phyloP scores from a whole-genome alignment of 2,329 filamentous ascomycete genomes.

The Paraphaeosphaeria minitans region DNA sequence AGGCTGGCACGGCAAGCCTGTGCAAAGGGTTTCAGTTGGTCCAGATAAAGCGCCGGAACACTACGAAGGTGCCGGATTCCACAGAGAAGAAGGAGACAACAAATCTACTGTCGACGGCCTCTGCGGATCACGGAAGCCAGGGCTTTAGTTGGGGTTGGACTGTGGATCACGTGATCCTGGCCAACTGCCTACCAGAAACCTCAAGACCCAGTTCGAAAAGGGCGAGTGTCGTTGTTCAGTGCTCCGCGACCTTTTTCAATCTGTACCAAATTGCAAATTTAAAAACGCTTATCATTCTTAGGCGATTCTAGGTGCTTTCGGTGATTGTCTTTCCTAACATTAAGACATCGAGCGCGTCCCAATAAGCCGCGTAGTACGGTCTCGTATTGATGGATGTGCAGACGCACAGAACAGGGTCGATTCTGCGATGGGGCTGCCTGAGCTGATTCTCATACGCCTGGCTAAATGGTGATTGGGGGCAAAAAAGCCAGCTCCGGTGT shows the following conservation, averaged over 20 bases:
- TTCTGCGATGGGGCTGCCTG: not conserved
- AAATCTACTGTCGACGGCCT: not conserved
- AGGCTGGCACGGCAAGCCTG: not conserved
- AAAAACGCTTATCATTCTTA: not conserved
- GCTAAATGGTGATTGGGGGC: not conserved
- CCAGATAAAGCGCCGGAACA: not conserved
- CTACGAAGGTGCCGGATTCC: not conserved
- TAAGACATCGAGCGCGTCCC: not conserved
- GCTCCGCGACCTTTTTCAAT: not conserved
- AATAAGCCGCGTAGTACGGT: not conserved
- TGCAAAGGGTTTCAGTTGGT: not conserved
- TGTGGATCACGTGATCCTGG: too few species aligned
- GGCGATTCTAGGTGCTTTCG: not conserved
- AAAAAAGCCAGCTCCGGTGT: not conserved
- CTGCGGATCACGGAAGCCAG: not conserved
- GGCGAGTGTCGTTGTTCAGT: not conserved
- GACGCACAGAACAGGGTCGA: not conserved
- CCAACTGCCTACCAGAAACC: too few species aligned
- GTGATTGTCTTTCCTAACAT: not conserved
- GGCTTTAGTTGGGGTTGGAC: too few species aligned
- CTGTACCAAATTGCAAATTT: too few species aligned
- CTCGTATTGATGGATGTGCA: not conserved
- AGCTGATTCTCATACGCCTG: not conserved
- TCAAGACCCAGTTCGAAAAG: not conserved
- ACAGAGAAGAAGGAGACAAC: not conserved